Evolutionary conservation across 2,329 filamentous ascomycete species (phyloP).

Genomic region (Ophiostoma populinum): DNA sequence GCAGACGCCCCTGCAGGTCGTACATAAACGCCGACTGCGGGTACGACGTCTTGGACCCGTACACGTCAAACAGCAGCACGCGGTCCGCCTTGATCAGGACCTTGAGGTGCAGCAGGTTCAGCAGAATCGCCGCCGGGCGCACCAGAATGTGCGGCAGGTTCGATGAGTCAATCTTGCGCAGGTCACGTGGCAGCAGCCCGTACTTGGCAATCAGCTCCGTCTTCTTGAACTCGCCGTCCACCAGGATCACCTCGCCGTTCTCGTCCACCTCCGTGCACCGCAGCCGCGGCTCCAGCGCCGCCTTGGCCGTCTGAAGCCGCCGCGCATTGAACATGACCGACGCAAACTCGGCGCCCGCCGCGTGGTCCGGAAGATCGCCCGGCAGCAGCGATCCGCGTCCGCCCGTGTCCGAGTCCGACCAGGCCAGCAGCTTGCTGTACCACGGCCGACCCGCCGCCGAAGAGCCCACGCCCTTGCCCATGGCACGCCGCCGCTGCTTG

Average conservation of each 20-base stretch:
- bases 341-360: conserved; percentile 10
- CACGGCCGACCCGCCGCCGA: not conserved
- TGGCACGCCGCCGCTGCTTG: not conserved
- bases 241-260: conserved; percentile 75
- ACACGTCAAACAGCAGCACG: conserved; percentile 85
- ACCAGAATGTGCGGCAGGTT: conserved; percentile 90
- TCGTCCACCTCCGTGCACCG: conserved; percentile 93
- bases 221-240: conserved; percentile 95
- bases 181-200: conserved; percentile 77
- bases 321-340: conserved; percentile 27
- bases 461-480: not conserved
- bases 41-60: conserved; percentile 85
- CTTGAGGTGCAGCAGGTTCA: conserved; percentile 90
- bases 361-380: conserved; percentile 39
- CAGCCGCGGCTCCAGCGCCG: conserved; percentile 67
- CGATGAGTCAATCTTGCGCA: conserved; percentile 95
- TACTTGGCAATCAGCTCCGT: conserved; percentile 96
- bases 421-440: conserved; percentile 2
- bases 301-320: conserved; percentile 55
- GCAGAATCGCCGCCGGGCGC: conserved; percentile 78
- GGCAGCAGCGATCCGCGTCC: conserved; percentile 23
- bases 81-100: conserved; percentile 91
- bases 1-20: conserved; percentile 80
- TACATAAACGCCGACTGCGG: conserved; percentile 97
- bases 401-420: not conserved